phyloP scores from a whole-genome alignment of 106 monocot genomes.

The Dendrobium chrysotoxum region DNA sequence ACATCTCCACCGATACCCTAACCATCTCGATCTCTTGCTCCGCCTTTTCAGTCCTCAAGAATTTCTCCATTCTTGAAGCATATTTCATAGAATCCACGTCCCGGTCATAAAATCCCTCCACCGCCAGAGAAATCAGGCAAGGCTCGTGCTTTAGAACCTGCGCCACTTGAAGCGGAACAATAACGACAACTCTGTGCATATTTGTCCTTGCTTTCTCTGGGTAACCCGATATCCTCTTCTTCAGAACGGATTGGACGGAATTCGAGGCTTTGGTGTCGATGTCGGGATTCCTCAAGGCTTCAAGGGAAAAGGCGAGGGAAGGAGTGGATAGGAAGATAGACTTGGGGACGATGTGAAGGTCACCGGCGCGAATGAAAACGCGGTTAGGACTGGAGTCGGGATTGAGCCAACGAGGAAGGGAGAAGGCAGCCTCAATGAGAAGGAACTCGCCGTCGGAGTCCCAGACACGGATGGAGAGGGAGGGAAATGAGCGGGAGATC shows the following conservation, averaged over 20 bases:
- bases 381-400: conserved; percentile 62
- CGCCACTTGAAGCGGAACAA: conserved; percentile 73
- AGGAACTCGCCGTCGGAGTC: conserved; percentile 96
- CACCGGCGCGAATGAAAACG: conserved; percentile 63
- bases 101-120: conserved; percentile 84
- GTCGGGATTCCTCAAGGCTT: conserved; percentile 18
- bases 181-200: conserved; percentile 55
- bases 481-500: conserved; percentile 40
- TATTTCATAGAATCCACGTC: conserved; percentile 90
- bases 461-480: conserved; percentile 46
- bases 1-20: conserved; percentile 52
- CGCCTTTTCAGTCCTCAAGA: conserved; percentile 18
- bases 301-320: conserved; percentile 35
- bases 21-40: conserved; percentile 55
- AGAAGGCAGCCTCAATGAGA: conserved; percentile 84
- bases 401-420: conserved; percentile 68
- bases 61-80: conserved; percentile 75
- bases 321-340: conserved; percentile 20
- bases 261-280: conserved; percentile 49
- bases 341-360: conserved; percentile 60
- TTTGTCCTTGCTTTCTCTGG: conserved; percentile 57
- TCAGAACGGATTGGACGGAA: conserved; percentile 36
- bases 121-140: conserved; percentile 70
- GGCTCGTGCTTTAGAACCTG: conserved; percentile 82
- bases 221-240: conserved; percentile 30